Percentiles rank a stretch among this genome's conserved stretches.
phyloP scores from a whole-genome alignment of 306 rosid species.

The Medicago lupulina region DNA sequence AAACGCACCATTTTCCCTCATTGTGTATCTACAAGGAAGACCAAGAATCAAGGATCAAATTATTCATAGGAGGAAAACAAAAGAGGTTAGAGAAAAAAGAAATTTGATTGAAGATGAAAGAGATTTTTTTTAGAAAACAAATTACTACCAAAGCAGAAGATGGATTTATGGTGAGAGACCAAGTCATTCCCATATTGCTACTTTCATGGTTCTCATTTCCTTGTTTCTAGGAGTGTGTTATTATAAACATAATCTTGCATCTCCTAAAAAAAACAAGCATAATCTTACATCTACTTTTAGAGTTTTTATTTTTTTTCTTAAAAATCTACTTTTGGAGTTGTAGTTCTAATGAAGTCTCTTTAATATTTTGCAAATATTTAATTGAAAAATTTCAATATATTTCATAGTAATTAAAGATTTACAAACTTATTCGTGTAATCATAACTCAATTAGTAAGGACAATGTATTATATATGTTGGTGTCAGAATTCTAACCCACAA shows the following conservation, averaged over 20 bases:
- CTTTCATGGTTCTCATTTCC: slow-evolving; percentile 39
- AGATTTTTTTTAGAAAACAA: slow-evolving; percentile 1
- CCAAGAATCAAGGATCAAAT: slow-evolving; percentile 2
- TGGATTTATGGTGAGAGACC: slow-evolving; percentile 52
- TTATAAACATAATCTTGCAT: neutral
- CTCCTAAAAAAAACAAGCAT: no score
- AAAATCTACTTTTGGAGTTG: no score
- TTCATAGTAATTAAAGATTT: no score
- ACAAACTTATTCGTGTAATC: no score
- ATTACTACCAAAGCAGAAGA: slow-evolving; percentile 24
- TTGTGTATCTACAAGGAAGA: neutral
- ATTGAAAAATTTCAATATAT: no score
- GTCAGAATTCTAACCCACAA: no score
- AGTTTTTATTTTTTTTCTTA: no score
- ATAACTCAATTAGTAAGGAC: no score
- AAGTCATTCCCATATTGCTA: slow-evolving; percentile 42
- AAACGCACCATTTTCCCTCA: neutral
- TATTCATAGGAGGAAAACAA: slow-evolving; percentile 21
- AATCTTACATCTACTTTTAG: no score
- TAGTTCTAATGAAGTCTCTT: no score
- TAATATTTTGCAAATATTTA: no score
- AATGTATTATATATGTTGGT: no score
- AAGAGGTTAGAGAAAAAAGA: slow-evolving; percentile 15
- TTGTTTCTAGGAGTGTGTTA: slow-evolving; percentile 55
- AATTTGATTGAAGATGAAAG: slow-evolving; percentile 32